Percentiles rank a stretch among this genome's conserved stretches.
These are phyloP conservation scores for Alternaria ventricosa DNA, from an alignment of 2,329 filamentous ascomycete genomes.

Conservation along the genomic window DNA sequence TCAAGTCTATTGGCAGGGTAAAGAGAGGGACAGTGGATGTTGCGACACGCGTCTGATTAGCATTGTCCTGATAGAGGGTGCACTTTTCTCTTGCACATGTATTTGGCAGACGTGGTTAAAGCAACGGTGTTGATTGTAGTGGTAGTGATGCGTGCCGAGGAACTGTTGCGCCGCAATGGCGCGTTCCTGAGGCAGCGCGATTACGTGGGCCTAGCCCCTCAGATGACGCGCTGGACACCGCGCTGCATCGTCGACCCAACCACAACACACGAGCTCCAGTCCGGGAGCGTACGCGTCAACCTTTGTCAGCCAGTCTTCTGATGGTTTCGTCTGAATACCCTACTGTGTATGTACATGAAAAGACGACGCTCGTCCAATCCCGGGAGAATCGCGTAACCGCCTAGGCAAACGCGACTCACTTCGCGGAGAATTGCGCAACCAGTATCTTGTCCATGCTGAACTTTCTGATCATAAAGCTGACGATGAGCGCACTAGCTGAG, in stretches of 20 bases:
- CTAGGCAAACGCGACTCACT: constrained; percentile 2
- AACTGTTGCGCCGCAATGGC: background rate
- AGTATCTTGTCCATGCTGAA: constrained; percentile 42
- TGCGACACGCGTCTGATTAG: background rate
- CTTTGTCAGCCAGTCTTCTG: background rate
- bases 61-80: background rate
- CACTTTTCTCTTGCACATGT: background rate
- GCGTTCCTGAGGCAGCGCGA: background rate
- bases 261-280: background rate
- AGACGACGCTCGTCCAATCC: background rate
- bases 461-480: constrained; percentile 36
- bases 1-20: background rate
- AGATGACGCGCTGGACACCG: background rate
- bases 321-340: background rate
- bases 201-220: background rate
- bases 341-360: background rate
- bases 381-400: background rate
- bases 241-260: background rate
- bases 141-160: background rate
- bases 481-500: constrained; percentile 30
- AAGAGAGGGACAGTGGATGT: background rate
- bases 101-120: background rate
- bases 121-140: background rate
- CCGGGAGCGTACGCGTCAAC: background rate
- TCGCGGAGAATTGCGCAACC: constrained; percentile 27